Conservation (phyloP, 106 monocot genomes). For the Acanthochlamys bracteata region DNA sequence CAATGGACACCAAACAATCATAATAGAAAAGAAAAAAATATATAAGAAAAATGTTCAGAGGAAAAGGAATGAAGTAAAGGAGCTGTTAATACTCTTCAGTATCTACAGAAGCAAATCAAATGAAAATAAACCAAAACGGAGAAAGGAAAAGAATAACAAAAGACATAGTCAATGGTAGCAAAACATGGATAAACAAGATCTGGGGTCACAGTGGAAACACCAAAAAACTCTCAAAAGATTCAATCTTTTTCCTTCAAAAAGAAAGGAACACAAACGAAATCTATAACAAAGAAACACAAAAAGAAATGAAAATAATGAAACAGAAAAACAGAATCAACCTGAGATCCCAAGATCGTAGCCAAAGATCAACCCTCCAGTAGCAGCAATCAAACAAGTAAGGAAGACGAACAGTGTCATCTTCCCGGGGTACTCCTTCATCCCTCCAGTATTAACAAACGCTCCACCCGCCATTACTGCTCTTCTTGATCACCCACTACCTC, state of each 20-base stretch:
- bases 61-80: too few species aligned
- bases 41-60: too few species aligned
- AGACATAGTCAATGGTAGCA: too few species aligned
- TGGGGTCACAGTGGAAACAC: background rate
- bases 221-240: background rate
- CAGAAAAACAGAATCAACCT: background rate
- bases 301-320: background rate
- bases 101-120: too few species aligned
- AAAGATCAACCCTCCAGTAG: constrained; percentile 62
- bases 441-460: constrained; percentile 16
- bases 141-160: too few species aligned
- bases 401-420: constrained; percentile 44
- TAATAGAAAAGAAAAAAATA: too few species aligned
- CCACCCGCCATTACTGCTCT: constrained; percentile 36
- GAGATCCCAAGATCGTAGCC: constrained; percentile 71
- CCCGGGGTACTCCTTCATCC: constrained; percentile 40
- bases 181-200: too few species aligned
- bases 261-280: too few species aligned
- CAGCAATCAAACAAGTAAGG: constrained; percentile 45
- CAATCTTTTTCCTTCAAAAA: too few species aligned
- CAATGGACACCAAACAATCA: too few species aligned
- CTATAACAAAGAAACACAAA: background rate
- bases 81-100: too few species aligned
- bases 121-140: too few species aligned
- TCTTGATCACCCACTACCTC: background rate